These are phyloP conservation scores for Leccinum disarticulatum DNA, from an alignment of 768 basidiomycete species.

Conservation along the genomic window DNA sequence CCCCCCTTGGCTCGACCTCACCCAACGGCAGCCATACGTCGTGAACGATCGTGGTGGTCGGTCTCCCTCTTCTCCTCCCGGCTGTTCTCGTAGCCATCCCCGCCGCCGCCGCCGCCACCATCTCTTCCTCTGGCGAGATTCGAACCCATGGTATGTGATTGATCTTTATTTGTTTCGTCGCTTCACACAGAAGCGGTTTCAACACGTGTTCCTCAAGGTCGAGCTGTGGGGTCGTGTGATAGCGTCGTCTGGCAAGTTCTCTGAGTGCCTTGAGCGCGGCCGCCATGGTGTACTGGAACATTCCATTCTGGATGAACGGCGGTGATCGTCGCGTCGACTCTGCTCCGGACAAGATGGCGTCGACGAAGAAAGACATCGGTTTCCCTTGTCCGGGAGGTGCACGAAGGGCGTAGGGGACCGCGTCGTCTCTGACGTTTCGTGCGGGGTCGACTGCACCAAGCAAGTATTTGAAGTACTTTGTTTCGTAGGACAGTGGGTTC, in stretches of 20 bases:
- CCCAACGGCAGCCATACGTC: not conserved
- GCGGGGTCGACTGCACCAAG: not conserved
- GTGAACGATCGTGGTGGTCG: not conserved
- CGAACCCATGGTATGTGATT: not conserved
- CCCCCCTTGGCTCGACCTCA: not conserved
- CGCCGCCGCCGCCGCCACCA: no score
- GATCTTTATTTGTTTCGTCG: not conserved
- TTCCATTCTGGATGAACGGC: not conserved
- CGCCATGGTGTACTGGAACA: not conserved
- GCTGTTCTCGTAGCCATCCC: no score
- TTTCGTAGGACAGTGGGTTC: not conserved
- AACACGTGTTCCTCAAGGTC: not conserved
- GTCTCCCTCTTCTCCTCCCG: not conserved
- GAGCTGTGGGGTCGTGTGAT: no score
- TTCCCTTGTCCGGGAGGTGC: not conserved
- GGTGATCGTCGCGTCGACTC: not conserved
- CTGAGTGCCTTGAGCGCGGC: not conserved
- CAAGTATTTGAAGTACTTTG: not conserved
- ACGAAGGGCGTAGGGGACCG: not conserved
- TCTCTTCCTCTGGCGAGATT: not conserved
- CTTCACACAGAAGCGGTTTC: not conserved
- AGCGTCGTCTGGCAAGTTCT: not conserved
- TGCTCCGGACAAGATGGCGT: not conserved
- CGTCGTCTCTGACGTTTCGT: not conserved
- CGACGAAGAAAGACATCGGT: not conserved